A percentile compares a stretch with the other conserved stretches of the same genome.
phyloP scores from a whole-genome alignment of 176 grass and related monocot species.

The Typha latifolia region DNA sequence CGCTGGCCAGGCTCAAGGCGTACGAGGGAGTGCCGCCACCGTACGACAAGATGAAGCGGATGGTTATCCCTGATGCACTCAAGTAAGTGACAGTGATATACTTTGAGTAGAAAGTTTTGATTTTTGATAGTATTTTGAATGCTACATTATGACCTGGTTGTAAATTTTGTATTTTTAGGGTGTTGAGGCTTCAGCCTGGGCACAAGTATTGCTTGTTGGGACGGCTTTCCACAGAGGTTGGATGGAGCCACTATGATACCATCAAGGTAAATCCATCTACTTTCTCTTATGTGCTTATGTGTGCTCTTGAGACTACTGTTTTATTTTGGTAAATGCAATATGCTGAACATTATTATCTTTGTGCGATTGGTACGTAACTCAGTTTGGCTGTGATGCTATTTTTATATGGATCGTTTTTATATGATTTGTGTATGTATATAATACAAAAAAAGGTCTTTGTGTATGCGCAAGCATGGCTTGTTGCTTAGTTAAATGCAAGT shows the following conservation, averaged over 20 bases:
- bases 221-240: slow-evolving; percentile 81
- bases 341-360: too few species aligned
- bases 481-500: too few species aligned
- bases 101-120: too few species aligned
- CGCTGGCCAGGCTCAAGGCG: slow-evolving; percentile 75
- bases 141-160: background rate
- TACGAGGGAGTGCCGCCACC: slow-evolving; percentile 89
- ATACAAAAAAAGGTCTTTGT: too few species aligned
- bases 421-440: too few species aligned
- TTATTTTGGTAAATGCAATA: too few species aligned
- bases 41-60: slow-evolving; percentile 73
- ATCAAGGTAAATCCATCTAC: slow-evolving; percentile 31
- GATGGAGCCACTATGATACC: slow-evolving; percentile 79
- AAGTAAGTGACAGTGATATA: slow-evolving; percentile 36
- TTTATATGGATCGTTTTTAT: background rate
- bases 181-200: slow-evolving; percentile 79
- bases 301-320: too few species aligned
- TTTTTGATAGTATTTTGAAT: background rate
- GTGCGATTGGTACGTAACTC: too few species aligned
- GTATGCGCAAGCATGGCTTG: too few species aligned
- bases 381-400: background rate
- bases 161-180: slow-evolving; percentile 32
- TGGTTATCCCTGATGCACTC: slow-evolving; percentile 91
- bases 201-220: slow-evolving; percentile 91
- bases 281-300: too few species aligned